A percentile compares a stretch with the other conserved stretches of the same genome.
Conservation (phyloP, 176 grass and related monocot species). For the Carex pumila region DNA sequence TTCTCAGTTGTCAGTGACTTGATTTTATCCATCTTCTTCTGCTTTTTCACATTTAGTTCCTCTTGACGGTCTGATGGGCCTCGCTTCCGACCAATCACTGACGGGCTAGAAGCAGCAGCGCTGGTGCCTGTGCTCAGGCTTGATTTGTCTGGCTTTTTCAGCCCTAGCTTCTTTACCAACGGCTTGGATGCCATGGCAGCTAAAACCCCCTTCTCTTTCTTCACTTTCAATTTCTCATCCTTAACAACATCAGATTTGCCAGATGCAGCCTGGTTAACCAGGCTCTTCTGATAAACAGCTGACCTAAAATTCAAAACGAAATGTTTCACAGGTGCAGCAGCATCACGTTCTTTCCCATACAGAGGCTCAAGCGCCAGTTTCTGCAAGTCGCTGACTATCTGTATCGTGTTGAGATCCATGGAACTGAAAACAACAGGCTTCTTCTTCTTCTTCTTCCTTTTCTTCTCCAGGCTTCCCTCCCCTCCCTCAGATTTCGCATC, state of each 20-base stretch:
- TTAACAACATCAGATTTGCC: slow-evolving; percentile 35
- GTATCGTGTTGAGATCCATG: slow-evolving; percentile 27
- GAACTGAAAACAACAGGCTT: slow-evolving; percentile 19
- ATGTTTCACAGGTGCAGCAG: slow-evolving; percentile 29
- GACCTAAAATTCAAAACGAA: slow-evolving; percentile 73
- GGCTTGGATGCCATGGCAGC: slow-evolving; percentile 8
- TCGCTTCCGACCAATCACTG: slow-evolving; percentile 47
- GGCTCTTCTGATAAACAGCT: slow-evolving; percentile 66
- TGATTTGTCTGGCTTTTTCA: slow-evolving; percentile 35
- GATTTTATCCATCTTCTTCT: slow-evolving; percentile 69
- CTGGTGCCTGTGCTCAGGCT: not conserved
- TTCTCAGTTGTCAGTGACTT: slow-evolving; percentile 53
- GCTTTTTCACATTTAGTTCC: slow-evolving; percentile 60
- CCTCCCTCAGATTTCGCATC: not conserved
- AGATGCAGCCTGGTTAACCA: slow-evolving; percentile 36
- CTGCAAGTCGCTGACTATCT: slow-evolving; percentile 60
- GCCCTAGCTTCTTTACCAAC: slow-evolving; percentile 34
- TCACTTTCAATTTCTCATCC: slow-evolving; percentile 1
- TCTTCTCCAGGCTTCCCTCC: slow-evolving; percentile 36
- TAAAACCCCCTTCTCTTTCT: slow-evolving; percentile 5
- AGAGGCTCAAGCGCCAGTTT: slow-evolving; percentile 59
- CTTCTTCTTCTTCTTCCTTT: slow-evolving; percentile 67
- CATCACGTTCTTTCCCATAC: slow-evolving; percentile 35
- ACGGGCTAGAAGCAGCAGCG: not conserved
- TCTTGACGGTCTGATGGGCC: slow-evolving; percentile 57